A percentile compares a stretch with the other conserved stretches of the same genome.
Evolutionary conservation across 1,284 basidiomycete genomes (phyloP).

Genomic region (Fomitopsis pinicola): DNA sequence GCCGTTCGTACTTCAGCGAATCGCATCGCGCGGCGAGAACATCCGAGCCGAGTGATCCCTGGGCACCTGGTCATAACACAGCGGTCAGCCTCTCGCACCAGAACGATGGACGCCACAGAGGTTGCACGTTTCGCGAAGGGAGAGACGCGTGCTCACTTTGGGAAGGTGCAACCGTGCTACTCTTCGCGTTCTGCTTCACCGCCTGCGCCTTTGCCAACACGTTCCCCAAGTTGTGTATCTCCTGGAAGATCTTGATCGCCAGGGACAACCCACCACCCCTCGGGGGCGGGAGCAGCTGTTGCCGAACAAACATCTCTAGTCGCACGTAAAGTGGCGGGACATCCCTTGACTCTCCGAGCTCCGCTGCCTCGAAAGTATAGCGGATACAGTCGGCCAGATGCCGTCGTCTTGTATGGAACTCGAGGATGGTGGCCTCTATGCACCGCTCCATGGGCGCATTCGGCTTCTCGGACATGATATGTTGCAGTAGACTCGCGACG

Average conservation of each 20-base stretch:
- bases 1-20: slow-evolving; percentile 70
- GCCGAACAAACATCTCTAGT: slow-evolving; percentile 48
- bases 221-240: slow-evolving; percentile 55
- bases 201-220: slow-evolving; percentile 49
- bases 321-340: slow-evolving; percentile 41
- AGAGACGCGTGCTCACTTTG: slow-evolving; percentile 37
- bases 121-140: background rate
- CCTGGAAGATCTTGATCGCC: slow-evolving; percentile 53
- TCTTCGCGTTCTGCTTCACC: slow-evolving; percentile 58
- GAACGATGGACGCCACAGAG: background rate
- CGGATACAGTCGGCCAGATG: slow-evolving; percentile 63
- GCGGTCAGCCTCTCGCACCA: background rate
- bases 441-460: slow-evolving; percentile 52
- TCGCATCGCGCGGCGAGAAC: slow-evolving; percentile 63
- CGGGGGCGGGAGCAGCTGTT: slow-evolving; percentile 43
- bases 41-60: slow-evolving; percentile 51
- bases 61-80: background rate
- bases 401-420: slow-evolving; percentile 64
- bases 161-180: slow-evolving; percentile 52
- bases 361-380: slow-evolving; percentile 44
- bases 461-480: slow-evolving; percentile 57
- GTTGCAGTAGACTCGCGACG: slow-evolving; percentile 63
- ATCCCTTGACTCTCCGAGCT: slow-evolving; percentile 34
- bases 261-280: slow-evolving; percentile 33
- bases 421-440: slow-evolving; percentile 61